Evolutionary conservation across 768 basidiomycete genomes (phyloP).

Genomic region (Xerocomus spinulosus): DNA sequence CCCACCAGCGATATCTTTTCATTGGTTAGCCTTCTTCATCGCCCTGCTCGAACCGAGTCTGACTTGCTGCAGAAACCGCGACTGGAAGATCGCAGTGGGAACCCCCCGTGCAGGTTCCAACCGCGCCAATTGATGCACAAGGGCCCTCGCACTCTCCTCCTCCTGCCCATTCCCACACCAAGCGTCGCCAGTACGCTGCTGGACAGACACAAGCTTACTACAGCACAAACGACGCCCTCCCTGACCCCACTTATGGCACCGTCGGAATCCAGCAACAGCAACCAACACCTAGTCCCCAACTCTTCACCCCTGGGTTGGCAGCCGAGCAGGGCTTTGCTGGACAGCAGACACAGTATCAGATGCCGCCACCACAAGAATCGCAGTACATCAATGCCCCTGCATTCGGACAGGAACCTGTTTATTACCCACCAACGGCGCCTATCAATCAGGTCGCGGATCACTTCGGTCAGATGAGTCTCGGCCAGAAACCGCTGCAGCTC

Average conservation of each 20-base stretch:
- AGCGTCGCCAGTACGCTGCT: constrained; percentile 90
- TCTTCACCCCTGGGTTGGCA: constrained; percentile 83
- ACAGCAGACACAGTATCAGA: constrained; percentile 50
- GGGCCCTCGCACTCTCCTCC: constrained; percentile 43
- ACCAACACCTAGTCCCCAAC: constrained; percentile 42
- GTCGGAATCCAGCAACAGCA: constrained; percentile 33
- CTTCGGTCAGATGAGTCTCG: constrained; percentile 86
- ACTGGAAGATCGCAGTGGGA: constrained; percentile 91
- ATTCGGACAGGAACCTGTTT: constrained; percentile 41
- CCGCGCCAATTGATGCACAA: constrained; percentile 37
- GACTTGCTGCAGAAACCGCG: constrained; percentile 59
- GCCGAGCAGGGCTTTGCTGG: constrained; percentile 63
- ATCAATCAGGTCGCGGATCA: constrained; percentile 72
- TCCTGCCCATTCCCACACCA: constrained; percentile 42
- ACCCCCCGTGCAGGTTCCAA: constrained; percentile 45
- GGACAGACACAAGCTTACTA: constrained; percentile 92
- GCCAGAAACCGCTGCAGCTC: constrained; percentile 72
- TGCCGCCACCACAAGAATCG: constrained; percentile 39
- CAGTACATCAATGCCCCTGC: constrained; percentile 44
- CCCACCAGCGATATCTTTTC: constrained; percentile 80
- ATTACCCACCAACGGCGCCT: constrained; percentile 35
- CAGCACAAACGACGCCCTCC: constrained; percentile 43
- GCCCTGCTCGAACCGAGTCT: constrained; percentile 6
- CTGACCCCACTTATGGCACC: constrained; percentile 42
- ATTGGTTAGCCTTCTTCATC: constrained; percentile 57